phyloP scores from a whole-genome alignment of 164 flowering plant species.

The Magnolia changhungtana region DNA sequence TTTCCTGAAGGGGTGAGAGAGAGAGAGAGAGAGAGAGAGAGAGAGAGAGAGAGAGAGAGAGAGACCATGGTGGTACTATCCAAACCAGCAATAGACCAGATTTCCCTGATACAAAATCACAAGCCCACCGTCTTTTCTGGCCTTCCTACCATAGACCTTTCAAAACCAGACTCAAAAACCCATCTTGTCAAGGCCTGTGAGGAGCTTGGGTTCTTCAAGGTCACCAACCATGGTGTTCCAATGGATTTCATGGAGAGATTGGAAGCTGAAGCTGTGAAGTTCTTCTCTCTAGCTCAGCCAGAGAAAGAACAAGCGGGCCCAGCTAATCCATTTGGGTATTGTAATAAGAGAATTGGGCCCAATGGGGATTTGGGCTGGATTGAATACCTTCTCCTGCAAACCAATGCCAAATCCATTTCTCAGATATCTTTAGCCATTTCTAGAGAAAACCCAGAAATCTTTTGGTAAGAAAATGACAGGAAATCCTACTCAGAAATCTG shows the following conservation, averaged over 20 bases:
- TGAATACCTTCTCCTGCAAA: constrained; percentile 68
- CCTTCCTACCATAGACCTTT: constrained; percentile 71
- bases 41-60: too few species aligned
- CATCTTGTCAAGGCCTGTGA: constrained; percentile 62
- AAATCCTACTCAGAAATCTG: neutral
- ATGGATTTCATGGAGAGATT: constrained; percentile 40
- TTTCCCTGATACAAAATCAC: constrained; percentile 46
- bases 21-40: neutral
- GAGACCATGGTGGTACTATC: constrained; percentile 69
- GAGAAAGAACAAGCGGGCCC: constrained; percentile 68
- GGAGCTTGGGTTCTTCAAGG: constrained; percentile 85
- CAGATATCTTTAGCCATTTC: constrained; percentile 27
- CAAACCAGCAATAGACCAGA: constrained; percentile 40
- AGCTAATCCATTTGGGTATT: constrained; percentile 78
- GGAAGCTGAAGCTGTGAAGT: constrained; percentile 53
- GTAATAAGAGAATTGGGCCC: constrained; percentile 68
- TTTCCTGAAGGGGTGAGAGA: neutral
- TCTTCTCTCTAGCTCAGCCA: constrained; percentile 54
- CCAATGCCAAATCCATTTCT: constrained; percentile 36
- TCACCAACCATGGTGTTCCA: constrained; percentile 74
- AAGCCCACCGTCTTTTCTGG: constrained; percentile 27
- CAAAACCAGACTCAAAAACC: constrained; percentile 42
- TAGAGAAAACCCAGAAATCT: constrained; percentile 38
- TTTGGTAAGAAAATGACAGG: constrained; percentile 37
- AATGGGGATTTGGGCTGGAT: constrained; percentile 96